These are phyloP conservation scores for Zymoseptoria crescenta DNA, from an alignment of 2,329 filamentous ascomycete species.

Conservation along the genomic window DNA sequence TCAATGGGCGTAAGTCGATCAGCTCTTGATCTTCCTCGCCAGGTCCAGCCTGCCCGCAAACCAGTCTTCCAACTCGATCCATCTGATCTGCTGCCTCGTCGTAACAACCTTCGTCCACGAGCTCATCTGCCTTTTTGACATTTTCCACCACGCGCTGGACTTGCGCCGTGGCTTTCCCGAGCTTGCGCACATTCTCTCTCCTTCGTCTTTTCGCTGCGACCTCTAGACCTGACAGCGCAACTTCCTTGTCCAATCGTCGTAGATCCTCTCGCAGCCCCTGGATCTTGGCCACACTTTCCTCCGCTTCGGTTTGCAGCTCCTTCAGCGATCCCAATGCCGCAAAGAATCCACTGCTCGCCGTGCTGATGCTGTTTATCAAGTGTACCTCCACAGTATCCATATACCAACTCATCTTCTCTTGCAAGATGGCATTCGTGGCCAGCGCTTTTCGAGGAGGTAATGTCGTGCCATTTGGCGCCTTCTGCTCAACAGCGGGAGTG, in stretches of 20 bases:
- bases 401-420: slow-evolving; percentile 98
- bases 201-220: slow-evolving; percentile 76
- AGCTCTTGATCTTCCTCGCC: slow-evolving; percentile 27
- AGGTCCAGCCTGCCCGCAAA: slow-evolving; percentile 59
- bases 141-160: slow-evolving; percentile 69
- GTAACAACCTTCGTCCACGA: slow-evolving; percentile 77
- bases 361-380: slow-evolving; percentile 90
- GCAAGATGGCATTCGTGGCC: slow-evolving; percentile 91
- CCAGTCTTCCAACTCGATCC: slow-evolving; percentile 68
- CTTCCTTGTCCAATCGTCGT: slow-evolving; percentile 71
- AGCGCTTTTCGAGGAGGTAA: slow-evolving; percentile 65
- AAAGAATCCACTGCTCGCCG: slow-evolving; percentile 92
- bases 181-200: slow-evolving; percentile 73
- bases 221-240: slow-evolving; percentile 75
- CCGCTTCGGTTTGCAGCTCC: slow-evolving; percentile 84
- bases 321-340: slow-evolving; percentile 84
- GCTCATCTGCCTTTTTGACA: slow-evolving; percentile 65
- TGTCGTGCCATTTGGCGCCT: slow-evolving; percentile 50
- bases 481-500: slow-evolving; percentile 35
- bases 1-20: slow-evolving; percentile 66
- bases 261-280: slow-evolving; percentile 73
- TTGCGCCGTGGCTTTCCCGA: slow-evolving; percentile 77
- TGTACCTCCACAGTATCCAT: slow-evolving; percentile 99
- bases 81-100: slow-evolving; percentile 73
- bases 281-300: slow-evolving; percentile 82